A percentile compares a stretch with the other conserved stretches of the same genome.
These are phyloP conservation scores for Alternaria novae-zelandiae DNA, from an alignment of 2,329 filamentous ascomycete genomes.

Conservation along the genomic window DNA sequence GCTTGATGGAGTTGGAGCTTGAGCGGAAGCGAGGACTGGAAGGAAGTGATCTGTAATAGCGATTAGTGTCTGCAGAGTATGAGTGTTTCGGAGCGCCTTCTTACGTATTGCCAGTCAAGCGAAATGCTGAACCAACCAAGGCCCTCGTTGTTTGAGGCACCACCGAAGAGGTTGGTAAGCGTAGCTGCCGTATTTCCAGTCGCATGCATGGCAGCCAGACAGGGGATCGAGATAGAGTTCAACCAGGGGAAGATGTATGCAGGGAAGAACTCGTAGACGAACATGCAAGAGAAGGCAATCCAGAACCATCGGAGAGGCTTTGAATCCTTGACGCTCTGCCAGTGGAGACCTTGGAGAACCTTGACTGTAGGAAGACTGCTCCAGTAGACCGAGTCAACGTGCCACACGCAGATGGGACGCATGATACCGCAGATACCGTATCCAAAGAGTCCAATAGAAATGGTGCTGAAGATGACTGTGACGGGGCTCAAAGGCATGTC, in stretches of 20 bases:
- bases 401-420: constrained; percentile 23
- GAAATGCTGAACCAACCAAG: constrained; percentile 17
- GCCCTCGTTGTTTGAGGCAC: constrained; percentile 21
- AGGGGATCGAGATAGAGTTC: constrained; percentile 23
- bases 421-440: constrained; percentile 22
- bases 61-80: neutral
- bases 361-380: constrained; percentile 23
- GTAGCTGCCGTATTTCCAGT: constrained; percentile 16
- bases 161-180: constrained; percentile 22
- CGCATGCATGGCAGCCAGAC: constrained; percentile 21
- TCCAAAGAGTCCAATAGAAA: constrained; percentile 22
- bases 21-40: constrained; percentile 21
- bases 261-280: constrained; percentile 22
- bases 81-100: neutral
- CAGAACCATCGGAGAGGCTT: constrained; percentile 24
- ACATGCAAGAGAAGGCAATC: constrained; percentile 24
- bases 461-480: constrained; percentile 21
- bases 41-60: constrained; percentile 16
- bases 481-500: constrained; percentile 13
- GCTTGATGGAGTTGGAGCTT: constrained; percentile 21
- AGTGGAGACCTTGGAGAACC: constrained; percentile 22
- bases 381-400: constrained; percentile 25
- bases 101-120: constrained; percentile 25
- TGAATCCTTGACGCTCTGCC: constrained; percentile 20
- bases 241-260: constrained; percentile 25